Conservation (phyloP, 768 basidiomycete genomes). For the Leccinum variicolor region DNA sequence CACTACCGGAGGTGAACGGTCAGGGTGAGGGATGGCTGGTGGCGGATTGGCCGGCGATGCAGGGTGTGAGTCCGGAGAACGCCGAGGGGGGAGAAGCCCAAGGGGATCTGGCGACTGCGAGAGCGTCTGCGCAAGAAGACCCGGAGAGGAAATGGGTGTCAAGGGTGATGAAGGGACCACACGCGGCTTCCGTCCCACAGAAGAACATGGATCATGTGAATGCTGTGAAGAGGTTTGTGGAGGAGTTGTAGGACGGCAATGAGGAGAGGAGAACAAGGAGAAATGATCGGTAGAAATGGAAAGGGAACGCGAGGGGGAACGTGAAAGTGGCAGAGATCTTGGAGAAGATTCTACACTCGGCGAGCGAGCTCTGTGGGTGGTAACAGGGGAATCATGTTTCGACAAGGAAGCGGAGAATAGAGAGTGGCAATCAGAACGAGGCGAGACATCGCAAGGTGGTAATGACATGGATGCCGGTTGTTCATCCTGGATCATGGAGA, state of each 20-base stretch:
- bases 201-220: constrained; percentile 2
- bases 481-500: neutral
- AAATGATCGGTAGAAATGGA: constrained; percentile 14
- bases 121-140: constrained; percentile 1
- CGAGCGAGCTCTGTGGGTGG: neutral
- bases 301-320: constrained; percentile 7
- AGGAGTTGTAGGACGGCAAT: constrained; percentile 12
- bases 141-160: constrained; percentile 19
- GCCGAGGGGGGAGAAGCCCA: constrained; percentile 10
- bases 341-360: constrained; percentile 1
- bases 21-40: neutral
- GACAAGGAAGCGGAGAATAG: constrained; percentile 15
- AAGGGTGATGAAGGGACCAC: constrained; percentile 17
- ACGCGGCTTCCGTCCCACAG: neutral
- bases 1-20: constrained; percentile 1
- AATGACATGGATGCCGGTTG: neutral
- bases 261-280: constrained; percentile 17
- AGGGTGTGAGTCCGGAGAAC: neutral
- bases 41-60: constrained; percentile 1
- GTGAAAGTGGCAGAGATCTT: neutral
- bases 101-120: constrained; percentile 27
- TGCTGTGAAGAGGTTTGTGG: constrained; percentile 15
- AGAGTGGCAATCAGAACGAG: constrained; percentile 11
- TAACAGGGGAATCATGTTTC: neutral
- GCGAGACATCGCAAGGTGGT: neutral